Percentiles rank a stretch among this genome's conserved stretches.
Conservation (phyloP, 1,139 yeast species). For the Nadsonia starkeyi-henricii region DNA sequence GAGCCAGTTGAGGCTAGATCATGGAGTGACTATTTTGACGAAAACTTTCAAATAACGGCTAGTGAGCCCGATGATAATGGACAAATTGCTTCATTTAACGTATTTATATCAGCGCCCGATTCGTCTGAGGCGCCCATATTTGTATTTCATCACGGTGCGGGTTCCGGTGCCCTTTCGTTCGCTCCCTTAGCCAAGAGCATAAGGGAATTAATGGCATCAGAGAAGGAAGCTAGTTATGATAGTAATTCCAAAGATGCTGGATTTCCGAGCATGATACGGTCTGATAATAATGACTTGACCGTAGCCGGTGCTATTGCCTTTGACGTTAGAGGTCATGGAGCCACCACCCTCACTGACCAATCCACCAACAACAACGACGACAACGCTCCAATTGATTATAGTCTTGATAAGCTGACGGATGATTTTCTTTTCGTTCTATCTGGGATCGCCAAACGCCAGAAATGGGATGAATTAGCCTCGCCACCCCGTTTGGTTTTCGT, state of each 20-base stretch:
- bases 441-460: conserved; percentile 22
- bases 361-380: conserved; percentile 41
- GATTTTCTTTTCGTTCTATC: conserved; percentile 43
- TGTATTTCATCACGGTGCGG: conserved; percentile 88
- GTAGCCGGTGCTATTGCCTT: conserved; percentile 49
- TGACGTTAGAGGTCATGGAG: conserved; percentile 67
- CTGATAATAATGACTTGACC: conserved; percentile 13
- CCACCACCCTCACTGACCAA: no score
- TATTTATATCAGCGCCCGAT: conserved; percentile 46
- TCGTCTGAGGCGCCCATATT: conserved; percentile 37
- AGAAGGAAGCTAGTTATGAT: conserved; percentile 15
- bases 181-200: conserved; percentile 31
- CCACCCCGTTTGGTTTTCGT: conserved; percentile 32
- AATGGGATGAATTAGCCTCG: no score
- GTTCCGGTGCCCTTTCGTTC: conserved; percentile 73
- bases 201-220: conserved; percentile 22
- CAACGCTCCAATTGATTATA: conserved; percentile 26
- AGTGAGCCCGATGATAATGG: no score
- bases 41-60: conserved; percentile 18
- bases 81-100: conserved; percentile 31
- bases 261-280: no score
- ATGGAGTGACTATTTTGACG: conserved; percentile 32
- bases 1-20: conserved; percentile 2
- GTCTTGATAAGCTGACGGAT: conserved; percentile 36
- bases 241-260: conserved; percentile 7